Percentiles rank a stretch among this genome's conserved stretches.
Evolutionary conservation across 768 basidiomycete species (phyloP).

Genomic region (Collybia sp.): DNA sequence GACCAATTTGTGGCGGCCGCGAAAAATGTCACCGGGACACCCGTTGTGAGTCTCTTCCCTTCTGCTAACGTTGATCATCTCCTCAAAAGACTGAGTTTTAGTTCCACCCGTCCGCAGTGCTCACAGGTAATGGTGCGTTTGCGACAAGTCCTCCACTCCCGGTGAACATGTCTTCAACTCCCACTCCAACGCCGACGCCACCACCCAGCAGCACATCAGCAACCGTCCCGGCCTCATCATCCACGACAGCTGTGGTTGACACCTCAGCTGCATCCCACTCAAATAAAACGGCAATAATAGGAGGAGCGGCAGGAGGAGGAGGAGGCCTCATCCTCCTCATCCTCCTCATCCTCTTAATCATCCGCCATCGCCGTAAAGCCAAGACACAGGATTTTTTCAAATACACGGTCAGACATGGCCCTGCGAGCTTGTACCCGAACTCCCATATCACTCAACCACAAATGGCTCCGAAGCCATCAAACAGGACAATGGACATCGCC

Average conservation of each 20-base stretch:
- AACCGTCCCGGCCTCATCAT: slow-evolving; percentile 4
- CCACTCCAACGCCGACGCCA: background rate
- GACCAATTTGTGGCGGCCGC: slow-evolving; percentile 21
- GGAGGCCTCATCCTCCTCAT: background rate
- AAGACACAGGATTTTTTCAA: background rate
- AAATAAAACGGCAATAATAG: slow-evolving; percentile 11
- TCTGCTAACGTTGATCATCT: background rate
- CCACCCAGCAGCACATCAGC: slow-evolving; percentile 1
- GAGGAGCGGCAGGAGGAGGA: slow-evolving; percentile 13
- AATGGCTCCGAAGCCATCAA: background rate
- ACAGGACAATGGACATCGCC: background rate
- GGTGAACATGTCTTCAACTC: slow-evolving; percentile 1
- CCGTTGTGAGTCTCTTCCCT: slow-evolving; percentile 15
- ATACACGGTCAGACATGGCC: background rate
- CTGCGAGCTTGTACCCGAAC: background rate
- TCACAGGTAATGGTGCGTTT: slow-evolving; percentile 28
- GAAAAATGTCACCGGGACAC: slow-evolving; percentile 17
- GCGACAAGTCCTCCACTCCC: slow-evolving; percentile 19
- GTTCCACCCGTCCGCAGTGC: slow-evolving; percentile 16
- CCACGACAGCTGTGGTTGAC: slow-evolving; percentile 2
- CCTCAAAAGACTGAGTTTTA: slow-evolving; percentile 6
- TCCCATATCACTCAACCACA: background rate
- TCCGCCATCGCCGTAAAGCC: background rate
- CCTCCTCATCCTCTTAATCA: slow-evolving; percentile 1
- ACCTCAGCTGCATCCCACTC: slow-evolving; percentile 1